phyloP scores from a whole-genome alignment of 1,139 yeast species.

The Pneumocystis oryctolagi region DNA sequence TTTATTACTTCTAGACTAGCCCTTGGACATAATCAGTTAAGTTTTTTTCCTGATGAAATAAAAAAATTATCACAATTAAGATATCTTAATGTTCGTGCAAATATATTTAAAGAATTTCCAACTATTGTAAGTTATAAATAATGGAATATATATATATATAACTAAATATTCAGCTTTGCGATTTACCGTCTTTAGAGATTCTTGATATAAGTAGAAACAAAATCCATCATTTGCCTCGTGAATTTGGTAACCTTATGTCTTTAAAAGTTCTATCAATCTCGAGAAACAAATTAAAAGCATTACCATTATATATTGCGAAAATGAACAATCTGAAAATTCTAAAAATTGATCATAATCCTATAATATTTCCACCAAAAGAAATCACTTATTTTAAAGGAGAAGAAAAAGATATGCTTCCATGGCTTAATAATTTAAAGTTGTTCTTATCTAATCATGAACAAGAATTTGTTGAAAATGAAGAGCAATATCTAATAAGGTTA shows the following conservation, averaged over 20 bases:
- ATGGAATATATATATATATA: not conserved
- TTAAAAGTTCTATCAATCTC: constrained; percentile 49
- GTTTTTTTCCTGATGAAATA: constrained; percentile 19
- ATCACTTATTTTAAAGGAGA: constrained; percentile 22
- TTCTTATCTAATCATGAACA: constrained; percentile 18
- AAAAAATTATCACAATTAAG: constrained; percentile 34
- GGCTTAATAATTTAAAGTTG: constrained; percentile 39
- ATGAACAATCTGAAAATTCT: constrained; percentile 42
- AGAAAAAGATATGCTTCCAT: constrained; percentile 30
- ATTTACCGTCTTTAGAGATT: constrained; percentile 40
- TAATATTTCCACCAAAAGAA: constrained; percentile 36
- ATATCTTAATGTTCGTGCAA: constrained; percentile 54
- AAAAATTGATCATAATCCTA: constrained; percentile 59
- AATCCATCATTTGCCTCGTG: constrained; percentile 32
- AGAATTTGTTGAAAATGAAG: not conserved
- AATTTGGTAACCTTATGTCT: constrained; percentile 20
- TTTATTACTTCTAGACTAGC: constrained; percentile 6
- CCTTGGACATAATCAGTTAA: constrained; percentile 11
- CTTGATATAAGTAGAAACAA: constrained; percentile 53
- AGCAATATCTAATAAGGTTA: not conserved
- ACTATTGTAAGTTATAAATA: constrained; percentile 21
- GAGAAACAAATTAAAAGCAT: constrained; percentile 42
- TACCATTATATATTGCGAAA: constrained; percentile 44
- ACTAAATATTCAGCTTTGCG: constrained; percentile 19
- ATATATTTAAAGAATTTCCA: constrained; percentile 43